Percentiles rank a stretch among this genome's conserved stretches.
phyloP scores from a whole-genome alignment of 2,329 filamentous ascomycete species.

The Claviceps spartinae region DNA sequence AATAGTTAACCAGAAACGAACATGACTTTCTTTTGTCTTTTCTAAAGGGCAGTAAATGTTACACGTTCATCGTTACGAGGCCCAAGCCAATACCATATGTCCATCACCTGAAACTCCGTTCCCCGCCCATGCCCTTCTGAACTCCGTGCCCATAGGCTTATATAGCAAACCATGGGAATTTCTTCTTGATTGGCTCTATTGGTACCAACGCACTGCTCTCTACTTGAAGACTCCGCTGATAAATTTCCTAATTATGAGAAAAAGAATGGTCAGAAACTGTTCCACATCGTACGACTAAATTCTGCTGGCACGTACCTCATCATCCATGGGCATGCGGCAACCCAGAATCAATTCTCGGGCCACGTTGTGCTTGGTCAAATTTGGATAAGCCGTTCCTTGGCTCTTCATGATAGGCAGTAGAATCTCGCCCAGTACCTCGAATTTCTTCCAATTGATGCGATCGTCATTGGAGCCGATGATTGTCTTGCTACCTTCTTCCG shows the following conservation, averaged over 20 bases:
- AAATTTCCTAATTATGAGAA: conserved; percentile 38
- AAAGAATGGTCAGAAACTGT: not conserved
- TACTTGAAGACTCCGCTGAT: conserved; percentile 46
- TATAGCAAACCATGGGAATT: conserved; percentile 53
- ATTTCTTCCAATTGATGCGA: conserved; percentile 95
- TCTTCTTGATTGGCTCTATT: conserved; percentile 43
- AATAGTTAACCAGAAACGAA: too few relatives aligned
- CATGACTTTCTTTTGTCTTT: too few relatives aligned
- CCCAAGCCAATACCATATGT: conserved; percentile 2
- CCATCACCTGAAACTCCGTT: conserved; percentile 1
- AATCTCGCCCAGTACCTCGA: conserved; percentile 89
- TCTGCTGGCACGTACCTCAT: conserved; percentile 54
- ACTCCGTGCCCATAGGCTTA: conserved; percentile 18
- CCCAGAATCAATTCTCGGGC: conserved; percentile 67
- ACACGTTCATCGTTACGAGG: not conserved
- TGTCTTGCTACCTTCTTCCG: conserved; percentile 83
- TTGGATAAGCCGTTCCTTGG: conserved; percentile 70
- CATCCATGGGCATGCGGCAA: conserved; percentile 68
- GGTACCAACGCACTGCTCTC: conserved; percentile 35
- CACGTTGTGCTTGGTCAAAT: conserved; percentile 53
- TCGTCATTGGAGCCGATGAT: conserved; percentile 62
- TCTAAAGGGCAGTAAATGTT: not conserved
- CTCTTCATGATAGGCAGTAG: conserved; percentile 84
- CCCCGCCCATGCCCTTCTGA: conserved; percentile 8
- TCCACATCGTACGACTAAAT: not conserved